Conservation (phyloP, 306 rosid species). For the Dalbergia cultrata region DNA sequence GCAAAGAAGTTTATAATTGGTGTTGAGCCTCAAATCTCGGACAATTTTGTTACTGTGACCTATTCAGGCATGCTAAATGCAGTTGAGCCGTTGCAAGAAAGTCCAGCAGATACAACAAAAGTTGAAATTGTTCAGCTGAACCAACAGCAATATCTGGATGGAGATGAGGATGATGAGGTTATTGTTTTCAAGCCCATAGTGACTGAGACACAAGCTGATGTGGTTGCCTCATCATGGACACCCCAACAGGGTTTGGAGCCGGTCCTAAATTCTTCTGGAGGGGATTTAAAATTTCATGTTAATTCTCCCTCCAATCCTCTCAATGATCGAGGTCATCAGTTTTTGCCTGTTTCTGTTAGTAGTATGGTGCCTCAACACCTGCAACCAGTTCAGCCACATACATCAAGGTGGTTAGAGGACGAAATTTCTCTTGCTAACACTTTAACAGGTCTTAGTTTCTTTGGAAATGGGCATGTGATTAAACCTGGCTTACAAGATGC, state of each 20-base stretch:
- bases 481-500: slow-evolving; percentile 56
- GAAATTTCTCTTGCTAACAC: slow-evolving; percentile 64
- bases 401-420: slow-evolving; percentile 64
- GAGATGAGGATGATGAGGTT: slow-evolving; percentile 93
- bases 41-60: slow-evolving; percentile 54
- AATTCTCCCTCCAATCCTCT: slow-evolving; percentile 46
- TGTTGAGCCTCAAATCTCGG: slow-evolving; percentile 57
- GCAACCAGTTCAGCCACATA: slow-evolving; percentile 64
- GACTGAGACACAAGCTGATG: slow-evolving; percentile 72
- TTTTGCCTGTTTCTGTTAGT: slow-evolving; percentile 58
- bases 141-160: slow-evolving; percentile 60
- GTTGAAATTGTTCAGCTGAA: slow-evolving; percentile 54
- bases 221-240: slow-evolving; percentile 45
- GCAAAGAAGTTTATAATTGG: slow-evolving; percentile 74
- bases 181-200: slow-evolving; percentile 89
- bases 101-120: slow-evolving; percentile 48
- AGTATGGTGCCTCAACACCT: slow-evolving; percentile 59
- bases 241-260: slow-evolving; percentile 46
- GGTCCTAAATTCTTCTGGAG: slow-evolving; percentile 53
- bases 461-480: slow-evolving; percentile 71
- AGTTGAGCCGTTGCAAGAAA: slow-evolving; percentile 56
- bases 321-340: slow-evolving; percentile 53
- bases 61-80: slow-evolving; percentile 49
- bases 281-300: slow-evolving; percentile 52
- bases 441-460: slow-evolving; percentile 68